Evolutionary conservation across 2,329 filamentous ascomycete species (phyloP).

Genomic region (Dendrostoma leiphaemia): DNA sequence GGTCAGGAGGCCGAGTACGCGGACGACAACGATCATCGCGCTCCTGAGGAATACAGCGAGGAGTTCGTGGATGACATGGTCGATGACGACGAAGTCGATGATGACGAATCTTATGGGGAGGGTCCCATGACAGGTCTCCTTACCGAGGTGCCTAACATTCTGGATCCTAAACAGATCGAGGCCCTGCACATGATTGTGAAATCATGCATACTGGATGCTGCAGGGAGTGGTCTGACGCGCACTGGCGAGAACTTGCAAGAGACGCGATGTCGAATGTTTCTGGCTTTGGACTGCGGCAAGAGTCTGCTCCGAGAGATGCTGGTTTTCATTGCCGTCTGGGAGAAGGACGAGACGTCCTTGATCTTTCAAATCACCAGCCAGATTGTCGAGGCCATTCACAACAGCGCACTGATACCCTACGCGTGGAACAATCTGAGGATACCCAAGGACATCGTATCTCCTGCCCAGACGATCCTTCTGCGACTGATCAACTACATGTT

Average conservation of each 20-base stretch:
- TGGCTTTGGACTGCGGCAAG: slow-evolving; percentile 86
- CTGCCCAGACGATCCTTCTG: slow-evolving; percentile 88
- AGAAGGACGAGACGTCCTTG: slow-evolving; percentile 86
- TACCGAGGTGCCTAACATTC: slow-evolving; percentile 90
- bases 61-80: slow-evolving; percentile 47
- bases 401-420: slow-evolving; percentile 85
- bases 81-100: slow-evolving; percentile 67
- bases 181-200: slow-evolving; percentile 97
- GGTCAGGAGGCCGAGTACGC: slow-evolving; percentile 38
- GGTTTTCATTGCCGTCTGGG: slow-evolving; percentile 97
- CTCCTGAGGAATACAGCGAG: slow-evolving; percentile 28
- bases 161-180: slow-evolving; percentile 93
- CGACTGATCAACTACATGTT: slow-evolving; percentile 90
- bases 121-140: slow-evolving; percentile 79
- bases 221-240: slow-evolving; percentile 65
- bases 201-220: slow-evolving; percentile 84
- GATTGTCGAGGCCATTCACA: slow-evolving; percentile 89
- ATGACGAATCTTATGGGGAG: slow-evolving; percentile 77
- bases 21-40: slow-evolving; percentile 32
- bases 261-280: slow-evolving; percentile 82
- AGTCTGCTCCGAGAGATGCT: slow-evolving; percentile 87
- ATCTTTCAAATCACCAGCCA: slow-evolving; percentile 97
- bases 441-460: slow-evolving; percentile 93
- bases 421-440: slow-evolving; percentile 90
- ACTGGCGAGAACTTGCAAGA: slow-evolving; percentile 83